A percentile compares a stretch with the other conserved stretches of the same genome.
phyloP scores from a whole-genome alignment of 495 filamentous ascomycete genomes.

The Penicillium riverlandense region DNA sequence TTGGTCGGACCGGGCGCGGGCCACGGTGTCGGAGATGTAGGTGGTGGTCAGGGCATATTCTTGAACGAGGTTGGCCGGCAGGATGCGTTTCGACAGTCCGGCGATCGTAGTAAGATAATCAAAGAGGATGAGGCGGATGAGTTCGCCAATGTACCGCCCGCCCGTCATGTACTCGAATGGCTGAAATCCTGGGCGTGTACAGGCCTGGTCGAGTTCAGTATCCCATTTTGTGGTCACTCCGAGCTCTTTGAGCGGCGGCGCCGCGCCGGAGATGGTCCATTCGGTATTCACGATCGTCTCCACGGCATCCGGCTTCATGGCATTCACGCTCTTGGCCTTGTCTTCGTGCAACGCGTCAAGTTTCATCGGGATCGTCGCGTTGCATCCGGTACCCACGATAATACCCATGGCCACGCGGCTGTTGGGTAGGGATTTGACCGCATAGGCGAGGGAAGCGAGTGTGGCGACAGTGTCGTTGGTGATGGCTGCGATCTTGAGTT shows the following conservation, averaged over 20 bases:
- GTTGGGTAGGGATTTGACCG: constrained; percentile 52
- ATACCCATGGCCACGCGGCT: constrained; percentile 72
- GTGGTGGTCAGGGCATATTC: constrained; percentile 62
- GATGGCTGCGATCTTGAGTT: constrained; percentile 66
- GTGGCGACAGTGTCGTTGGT: constrained; percentile 79
- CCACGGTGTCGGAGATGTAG: constrained; percentile 59
- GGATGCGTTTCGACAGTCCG: constrained; percentile 22
- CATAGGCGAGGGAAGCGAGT: constrained; percentile 66
- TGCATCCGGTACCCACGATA: constrained; percentile 78
- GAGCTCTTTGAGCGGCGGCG: constrained; percentile 55
- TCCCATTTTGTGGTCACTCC: constrained; percentile 69
- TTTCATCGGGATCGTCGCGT: constrained; percentile 71
- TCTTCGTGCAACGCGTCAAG: constrained; percentile 54
- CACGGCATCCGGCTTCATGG: constrained; percentile 37
- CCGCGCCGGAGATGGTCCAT: constrained; percentile 73
- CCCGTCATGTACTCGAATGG: constrained; percentile 86
- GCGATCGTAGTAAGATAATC: constrained; percentile 52
- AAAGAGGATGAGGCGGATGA: constrained; percentile 64
- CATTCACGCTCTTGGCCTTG: constrained; percentile 44
- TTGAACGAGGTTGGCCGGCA: constrained; percentile 52
- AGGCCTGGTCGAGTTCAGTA: constrained; percentile 51
- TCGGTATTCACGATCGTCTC: constrained; percentile 79
- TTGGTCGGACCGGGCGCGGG: constrained; percentile 36
- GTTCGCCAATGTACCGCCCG: constrained; percentile 75
- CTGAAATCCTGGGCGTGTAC: constrained; percentile 71